Evolutionary conservation across 257 asterid species (phyloP), one percentile per base, ranked within the genome.

Genomic region (Salvia hispanica): DNA sequence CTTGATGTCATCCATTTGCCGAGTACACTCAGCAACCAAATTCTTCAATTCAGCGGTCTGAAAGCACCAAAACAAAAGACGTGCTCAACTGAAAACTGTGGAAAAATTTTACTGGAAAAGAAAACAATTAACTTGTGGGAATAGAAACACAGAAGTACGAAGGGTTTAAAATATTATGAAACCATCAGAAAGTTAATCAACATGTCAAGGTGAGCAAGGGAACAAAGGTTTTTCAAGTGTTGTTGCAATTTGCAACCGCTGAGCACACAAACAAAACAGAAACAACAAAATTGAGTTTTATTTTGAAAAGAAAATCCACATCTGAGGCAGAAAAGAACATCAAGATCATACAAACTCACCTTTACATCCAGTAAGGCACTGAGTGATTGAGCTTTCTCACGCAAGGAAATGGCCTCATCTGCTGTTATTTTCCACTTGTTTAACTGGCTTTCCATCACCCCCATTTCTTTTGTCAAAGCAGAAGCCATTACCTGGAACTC

Each of bases 401-500:
- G 92, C 83, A 93, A 85, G 37, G 88, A 82, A 76, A 77, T 58
- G 66, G 97, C 93, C 84, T 93, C 96, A 9, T 90, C 86, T 59
- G 97, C 95, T 43, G 92, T 85, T 72, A 57, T 79, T 78, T 87
- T 84, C 99, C 99, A 93, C 76, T 81, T 89, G 73, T 80, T 84
- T 77, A 88, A 68, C 83, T 85, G 99, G 72, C 79, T 82, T 80
- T 91, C 90, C 95, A 87, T 88, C 95, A 91, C 84, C 58, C 75
- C 79, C 79, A 88, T 82, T 81, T 93, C 99, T 71, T 87, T 93
- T 28, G 87, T 85, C 68, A 93, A 81, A 69, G 99, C 95, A 74
- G 96, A 90, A 21, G 89, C 85, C 99, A 93, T 88, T 67, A 89
- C 85, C 84, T 76, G 86, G 80, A 90, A 91, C 83, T 93, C 99